A percentile compares a stretch with the other conserved stretches of the same genome.
These are phyloP conservation scores for Colletotrichum incanum DNA, from an alignment of 2,329 filamentous ascomycete species.

Conservation along the genomic window DNA sequence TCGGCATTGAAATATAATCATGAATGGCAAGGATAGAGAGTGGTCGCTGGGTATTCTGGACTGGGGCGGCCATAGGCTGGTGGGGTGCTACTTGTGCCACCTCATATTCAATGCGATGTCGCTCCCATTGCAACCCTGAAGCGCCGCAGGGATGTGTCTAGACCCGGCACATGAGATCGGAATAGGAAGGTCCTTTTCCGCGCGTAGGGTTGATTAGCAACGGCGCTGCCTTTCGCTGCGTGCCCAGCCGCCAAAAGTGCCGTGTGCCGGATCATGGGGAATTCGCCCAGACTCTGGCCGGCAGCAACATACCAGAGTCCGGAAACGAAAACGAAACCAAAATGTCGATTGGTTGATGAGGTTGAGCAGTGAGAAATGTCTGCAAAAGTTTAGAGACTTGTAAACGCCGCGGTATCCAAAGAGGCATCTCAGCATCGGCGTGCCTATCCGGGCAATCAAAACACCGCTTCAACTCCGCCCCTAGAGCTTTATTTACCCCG, in stretches of 20 bases:
- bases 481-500: conserved; percentile 11
- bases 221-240: neutral
- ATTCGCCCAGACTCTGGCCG: neutral
- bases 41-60: neutral
- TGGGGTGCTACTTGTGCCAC: conserved; percentile 16
- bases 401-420: neutral
- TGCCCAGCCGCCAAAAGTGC: conserved; percentile 31
- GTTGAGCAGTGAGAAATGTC: too few species aligned
- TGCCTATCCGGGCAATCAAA: neutral
- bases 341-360: neutral
- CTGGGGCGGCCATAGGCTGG: neutral
- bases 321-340: neutral
- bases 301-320: neutral
- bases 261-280: conserved; percentile 16
- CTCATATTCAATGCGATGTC: neutral
- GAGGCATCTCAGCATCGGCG: neutral
- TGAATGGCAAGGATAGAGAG: neutral
- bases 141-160: conserved; percentile 11
- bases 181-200: conserved; percentile 31
- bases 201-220: conserved; percentile 8
- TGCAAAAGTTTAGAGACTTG: neutral
- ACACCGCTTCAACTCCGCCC: neutral
- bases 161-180: conserved; percentile 25
- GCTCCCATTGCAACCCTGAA: neutral
- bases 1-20: neutral